Evolutionary conservation across 1,284 basidiomycete species (phyloP), one percentile per base, ranked within the genome.

Genomic region (Agaricales sp.): DNA sequence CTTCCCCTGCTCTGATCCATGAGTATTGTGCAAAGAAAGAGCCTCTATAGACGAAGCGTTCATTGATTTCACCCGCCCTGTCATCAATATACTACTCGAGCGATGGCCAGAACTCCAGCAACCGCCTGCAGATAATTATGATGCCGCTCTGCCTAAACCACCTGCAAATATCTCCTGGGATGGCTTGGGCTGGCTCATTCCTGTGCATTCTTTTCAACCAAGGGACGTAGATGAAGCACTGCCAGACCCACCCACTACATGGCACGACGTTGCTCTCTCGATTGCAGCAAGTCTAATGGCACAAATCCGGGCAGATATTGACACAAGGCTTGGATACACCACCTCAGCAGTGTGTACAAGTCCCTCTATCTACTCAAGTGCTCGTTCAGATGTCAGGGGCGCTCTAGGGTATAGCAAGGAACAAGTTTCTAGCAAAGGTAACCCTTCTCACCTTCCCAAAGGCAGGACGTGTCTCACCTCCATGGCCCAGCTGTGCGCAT

Each of bases 351-450:
- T 92, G 57, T 52, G 82, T 65, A 26, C 26, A 37, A 16, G 44
- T 16, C 2, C 16, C 12, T 46, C 16, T 26, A 13, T 49, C 19
- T 20, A 37, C 43, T 3, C 39, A 22, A 45, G 20, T 13, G 44
- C 13, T 45, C 19, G 48, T 43, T 20, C n/a, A 48, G 14, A 25
- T 20, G 51, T 38, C 43, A 24, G n/a, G n/a, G n/a, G n/a, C n/a
- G n/a, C n/a, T n/a, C n/a, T 43, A 92, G 79, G 96, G 96, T 1
- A 87, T 99, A 50, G 86, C 91, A 1, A 75, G 87, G 55, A 99
- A 97, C 65, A 99, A 97, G 63, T 90, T 93, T 53, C 71, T 98
- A 35, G 87, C 94, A 0, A 97, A 99, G 77, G 89, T 92, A 39
- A 54, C 60, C 45, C 46, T 41, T 48, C 35, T 47, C 39, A 8